Percentiles rank a stretch among this genome's conserved stretches.
phyloP scores from a whole-genome alignment of 225 moss, liverwort and hornwort species.

The Thuidium tamariscinum region DNA sequence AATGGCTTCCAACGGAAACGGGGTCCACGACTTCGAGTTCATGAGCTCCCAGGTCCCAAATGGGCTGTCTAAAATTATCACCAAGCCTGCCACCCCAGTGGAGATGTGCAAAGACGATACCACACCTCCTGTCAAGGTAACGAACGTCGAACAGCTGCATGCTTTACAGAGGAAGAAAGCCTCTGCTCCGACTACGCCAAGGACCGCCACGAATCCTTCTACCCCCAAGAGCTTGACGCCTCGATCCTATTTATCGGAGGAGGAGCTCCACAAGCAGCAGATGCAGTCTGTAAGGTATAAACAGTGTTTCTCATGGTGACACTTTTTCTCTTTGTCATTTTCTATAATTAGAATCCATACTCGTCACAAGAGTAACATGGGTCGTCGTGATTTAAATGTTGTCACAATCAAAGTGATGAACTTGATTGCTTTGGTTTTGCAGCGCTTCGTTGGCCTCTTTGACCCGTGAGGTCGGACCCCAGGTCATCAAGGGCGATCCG shows the following conservation, averaged over 20 bases:
- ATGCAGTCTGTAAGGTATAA: conserved; percentile 84
- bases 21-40: conserved; percentile 33
- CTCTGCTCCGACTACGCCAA: conserved; percentile 52
- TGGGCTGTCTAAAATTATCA: conserved; percentile 51
- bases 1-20: conserved; percentile 31
- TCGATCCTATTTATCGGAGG: conserved; percentile 45
- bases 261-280: conserved; percentile 69
- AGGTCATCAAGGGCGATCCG: conserved; percentile 84
- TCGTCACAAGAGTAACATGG: neutral
- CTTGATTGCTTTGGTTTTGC: neutral
- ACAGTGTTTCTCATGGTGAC: neutral
- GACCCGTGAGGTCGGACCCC: conserved; percentile 86
- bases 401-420: neutral
- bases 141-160: conserved; percentile 74
- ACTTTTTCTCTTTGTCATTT: no score
- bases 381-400: neutral
- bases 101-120: conserved; percentile 86
- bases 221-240: conserved; percentile 21
- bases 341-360: neutral
- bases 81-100: conserved; percentile 18
- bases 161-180: conserved; percentile 81
- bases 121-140: conserved; percentile 49
- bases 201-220: conserved; percentile 26
- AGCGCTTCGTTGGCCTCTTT: conserved; percentile 86
- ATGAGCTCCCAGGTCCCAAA: conserved; percentile 32